A percentile compares a stretch with the other conserved stretches of the same genome.
These are phyloP conservation scores for Apium graveolens DNA, from an alignment of 129 eudicot species.

Conservation along the genomic window DNA sequence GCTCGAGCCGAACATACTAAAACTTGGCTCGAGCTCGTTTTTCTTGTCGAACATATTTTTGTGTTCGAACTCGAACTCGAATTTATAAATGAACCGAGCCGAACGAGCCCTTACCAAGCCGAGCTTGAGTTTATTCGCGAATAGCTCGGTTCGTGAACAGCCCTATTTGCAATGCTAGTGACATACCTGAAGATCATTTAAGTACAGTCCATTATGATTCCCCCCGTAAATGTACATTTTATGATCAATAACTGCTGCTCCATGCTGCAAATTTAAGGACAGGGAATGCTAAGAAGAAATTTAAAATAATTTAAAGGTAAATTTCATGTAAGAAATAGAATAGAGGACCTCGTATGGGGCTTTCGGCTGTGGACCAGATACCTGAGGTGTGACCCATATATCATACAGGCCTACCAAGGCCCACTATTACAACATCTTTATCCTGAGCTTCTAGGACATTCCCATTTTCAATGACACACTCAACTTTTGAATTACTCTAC, in stretches of 20 bases:
- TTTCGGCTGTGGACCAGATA: conserved; percentile 78
- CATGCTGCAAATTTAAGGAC: conserved; percentile 55
- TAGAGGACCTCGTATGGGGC: conserved; percentile 79
- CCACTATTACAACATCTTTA: conserved; percentile 76
- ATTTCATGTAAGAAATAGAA: background rate
- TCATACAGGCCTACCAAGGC: conserved; percentile 68
- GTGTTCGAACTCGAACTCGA: too few species aligned
- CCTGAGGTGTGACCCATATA: conserved; percentile 85
- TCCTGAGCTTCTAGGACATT: conserved; percentile 62
- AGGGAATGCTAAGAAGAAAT: conserved; percentile 4
- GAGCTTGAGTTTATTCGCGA: too few species aligned
- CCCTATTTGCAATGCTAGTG: background rate
- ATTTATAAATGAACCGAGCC: too few species aligned
- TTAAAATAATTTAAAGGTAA: background rate
- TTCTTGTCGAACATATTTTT: too few species aligned
- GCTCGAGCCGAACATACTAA: too few species aligned
- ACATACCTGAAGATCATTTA: conserved; percentile 94
- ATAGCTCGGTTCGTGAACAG: too few species aligned
- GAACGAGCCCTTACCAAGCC: too few species aligned
- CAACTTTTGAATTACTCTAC: conserved; percentile 49
- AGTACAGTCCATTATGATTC: conserved; percentile 96
- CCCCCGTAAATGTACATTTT: conserved; percentile 96
- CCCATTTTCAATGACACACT: conserved; percentile 53
- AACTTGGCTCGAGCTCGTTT: too few species aligned
- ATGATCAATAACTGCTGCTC: conserved; percentile 90